A percentile compares a stretch with the other conserved stretches of the same genome.
phyloP scores from a whole-genome alignment of 2,329 filamentous ascomycete species.

The Aspergillus felis region DNA sequence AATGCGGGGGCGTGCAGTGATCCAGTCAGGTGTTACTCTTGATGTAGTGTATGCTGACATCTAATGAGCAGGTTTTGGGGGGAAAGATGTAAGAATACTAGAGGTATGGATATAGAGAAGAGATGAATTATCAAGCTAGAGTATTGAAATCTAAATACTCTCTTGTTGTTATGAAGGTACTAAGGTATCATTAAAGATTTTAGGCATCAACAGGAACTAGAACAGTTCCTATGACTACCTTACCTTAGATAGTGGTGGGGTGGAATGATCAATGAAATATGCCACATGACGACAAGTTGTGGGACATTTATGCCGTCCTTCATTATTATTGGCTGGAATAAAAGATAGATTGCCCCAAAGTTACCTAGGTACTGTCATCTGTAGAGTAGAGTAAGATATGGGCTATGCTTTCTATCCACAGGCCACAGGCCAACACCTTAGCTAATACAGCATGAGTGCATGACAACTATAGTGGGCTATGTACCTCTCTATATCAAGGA shows the following conservation, averaged over 20 bases:
- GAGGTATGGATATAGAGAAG: background rate
- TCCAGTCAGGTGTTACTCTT: background rate
- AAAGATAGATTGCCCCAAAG: background rate
- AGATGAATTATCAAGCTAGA: background rate
- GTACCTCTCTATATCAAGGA: too few relatives aligned
- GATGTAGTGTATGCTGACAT: background rate
- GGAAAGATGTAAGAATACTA: background rate
- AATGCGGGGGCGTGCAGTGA: background rate
- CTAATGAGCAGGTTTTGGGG: background rate
- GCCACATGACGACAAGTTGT: background rate
- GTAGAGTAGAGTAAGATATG: too few relatives aligned
- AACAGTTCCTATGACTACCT: background rate
- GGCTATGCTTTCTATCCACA: too few relatives aligned
- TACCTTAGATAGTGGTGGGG: background rate
- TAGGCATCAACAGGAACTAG: background rate
- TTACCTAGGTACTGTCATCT: background rate
- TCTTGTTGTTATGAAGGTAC: too few relatives aligned
- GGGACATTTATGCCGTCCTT: background rate
- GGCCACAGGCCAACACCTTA: too few relatives aligned
- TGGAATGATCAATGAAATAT: background rate
- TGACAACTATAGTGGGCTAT: too few relatives aligned
- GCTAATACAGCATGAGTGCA: too few relatives aligned
- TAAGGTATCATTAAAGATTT: background rate
- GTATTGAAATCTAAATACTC: background rate
- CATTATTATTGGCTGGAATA: background rate